Evolutionary conservation across 257 asterid species (phyloP), one percentile per base, ranked within the genome.

Genomic region (Plantago major): DNA sequence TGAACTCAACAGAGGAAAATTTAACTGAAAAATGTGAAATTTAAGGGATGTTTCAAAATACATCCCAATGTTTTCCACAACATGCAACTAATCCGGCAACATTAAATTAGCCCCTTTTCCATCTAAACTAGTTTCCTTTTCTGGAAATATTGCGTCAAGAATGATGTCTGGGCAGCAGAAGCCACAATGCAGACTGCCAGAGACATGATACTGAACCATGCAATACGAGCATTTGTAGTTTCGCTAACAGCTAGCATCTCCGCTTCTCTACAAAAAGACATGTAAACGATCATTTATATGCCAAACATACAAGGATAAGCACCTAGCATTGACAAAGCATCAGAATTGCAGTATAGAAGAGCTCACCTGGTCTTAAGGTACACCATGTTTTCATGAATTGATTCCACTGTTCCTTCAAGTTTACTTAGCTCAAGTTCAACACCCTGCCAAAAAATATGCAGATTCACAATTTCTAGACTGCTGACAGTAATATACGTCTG

Each of bases 351-450:
- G 61, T 61, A 16, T 58, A 12, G 45, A 66, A 18, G 4, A 73
- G 8, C 3, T 4, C 40, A 87, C 97, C 95, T 90, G 81, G 68
- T 56, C 82, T 72, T 88, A 12, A 90, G 89, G 77, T 85, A 85
- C 15, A 83, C 48, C 60, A 90, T 73, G 62, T 88, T 90, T 77
- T 83, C 96, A 73, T 76, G 96, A 68, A 90, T 86, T 59, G 95
- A 78, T 61, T 88, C 95, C 42, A 88, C 90, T 17, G 90, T 95
- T 67, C 88, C 97, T 77, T 90, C 96, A 62, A 90, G 96, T 76
- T 90, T 87, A 71, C 84, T 80, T 26, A 88, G 78, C 79, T 90
- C 97, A 69, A 90, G 96, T 74, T 85, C 96, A 47, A 90, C 67
- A 60, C 96, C 97, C 97, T 87, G 75, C 70, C 47, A 75, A 5